Percentiles rank a stretch among this genome's conserved stretches.
Evolutionary conservation across 768 basidiomycete genomes (phyloP).

Genomic region (Mycena capillaripes): DNA sequence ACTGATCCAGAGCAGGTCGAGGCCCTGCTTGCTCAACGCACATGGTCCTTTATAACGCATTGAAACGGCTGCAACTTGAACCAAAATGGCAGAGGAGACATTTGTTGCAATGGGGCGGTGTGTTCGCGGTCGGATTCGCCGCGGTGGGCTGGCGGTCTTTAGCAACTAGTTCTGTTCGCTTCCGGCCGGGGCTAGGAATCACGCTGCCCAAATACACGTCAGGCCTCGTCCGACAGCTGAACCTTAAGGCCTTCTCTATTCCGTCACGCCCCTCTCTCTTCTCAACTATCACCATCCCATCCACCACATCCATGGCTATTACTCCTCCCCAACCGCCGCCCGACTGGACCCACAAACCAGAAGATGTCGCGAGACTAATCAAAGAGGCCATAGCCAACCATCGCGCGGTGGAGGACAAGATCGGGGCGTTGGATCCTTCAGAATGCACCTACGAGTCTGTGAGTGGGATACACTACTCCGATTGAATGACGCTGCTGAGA

Average conservation of each 20-base stretch:
- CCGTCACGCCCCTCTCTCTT: slow-evolving; percentile 47
- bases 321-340: slow-evolving; percentile 77
- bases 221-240: slow-evolving; percentile 11
- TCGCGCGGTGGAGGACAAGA: slow-evolving; percentile 66
- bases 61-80: slow-evolving; percentile 24
- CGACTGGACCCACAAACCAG: slow-evolving; percentile 74
- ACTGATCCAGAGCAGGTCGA: neutral
- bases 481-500: neutral
- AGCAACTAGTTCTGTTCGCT: slow-evolving; percentile 48
- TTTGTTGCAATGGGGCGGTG: slow-evolving; percentile 54
- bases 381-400: slow-evolving; percentile 71
- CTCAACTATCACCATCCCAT: slow-evolving; percentile 44
- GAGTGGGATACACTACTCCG: slow-evolving; percentile 40
- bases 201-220: slow-evolving; percentile 20
- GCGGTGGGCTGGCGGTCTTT: slow-evolving; percentile 57
- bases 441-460: slow-evolving; percentile 79
- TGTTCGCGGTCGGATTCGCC: slow-evolving; percentile 55
- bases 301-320: slow-evolving; percentile 60
- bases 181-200: slow-evolving; percentile 48
- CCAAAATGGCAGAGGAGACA: slow-evolving; percentile 21
- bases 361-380: slow-evolving; percentile 69
- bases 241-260: slow-evolving; percentile 41
- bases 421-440: slow-evolving; percentile 69
- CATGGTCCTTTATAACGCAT: slow-evolving; percentile 24
- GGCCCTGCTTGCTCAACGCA: too few relatives aligned